Evolutionary conservation across 768 basidiomycete genomes (phyloP).

Genomic region (Tylopilus sp.): DNA sequence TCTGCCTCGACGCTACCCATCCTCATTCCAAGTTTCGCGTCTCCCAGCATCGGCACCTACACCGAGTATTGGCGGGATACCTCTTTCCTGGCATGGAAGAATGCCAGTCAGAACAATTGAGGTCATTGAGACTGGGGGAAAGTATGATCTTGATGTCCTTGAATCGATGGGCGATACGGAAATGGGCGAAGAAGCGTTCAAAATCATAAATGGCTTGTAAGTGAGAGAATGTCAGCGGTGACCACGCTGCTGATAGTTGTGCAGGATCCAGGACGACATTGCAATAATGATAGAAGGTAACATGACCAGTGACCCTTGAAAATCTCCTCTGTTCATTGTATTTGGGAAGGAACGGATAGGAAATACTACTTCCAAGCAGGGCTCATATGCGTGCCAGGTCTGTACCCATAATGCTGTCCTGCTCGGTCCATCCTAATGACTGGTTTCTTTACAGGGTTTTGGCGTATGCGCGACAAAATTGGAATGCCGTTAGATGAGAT

Average conservation of each 20-base stretch:
- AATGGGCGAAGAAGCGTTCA: slow-evolving; percentile 55
- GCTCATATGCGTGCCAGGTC: slow-evolving; percentile 64
- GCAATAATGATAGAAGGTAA: slow-evolving; percentile 61
- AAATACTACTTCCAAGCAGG: slow-evolving; percentile 77
- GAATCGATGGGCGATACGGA: slow-evolving; percentile 21
- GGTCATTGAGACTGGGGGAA: slow-evolving; percentile 48
- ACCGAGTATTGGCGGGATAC: slow-evolving; percentile 23
- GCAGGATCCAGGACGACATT: slow-evolving; percentile 52
- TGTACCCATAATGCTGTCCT: slow-evolving; percentile 9
- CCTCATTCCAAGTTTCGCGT: slow-evolving; percentile 53
- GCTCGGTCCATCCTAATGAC: background rate
- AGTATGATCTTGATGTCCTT: slow-evolving; percentile 47
- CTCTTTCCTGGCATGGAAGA: slow-evolving; percentile 39
- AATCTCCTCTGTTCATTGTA: background rate
- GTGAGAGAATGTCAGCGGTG: slow-evolving; percentile 21
- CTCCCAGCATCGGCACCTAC: slow-evolving; percentile 6
- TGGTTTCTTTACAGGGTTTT: slow-evolving; percentile 52
- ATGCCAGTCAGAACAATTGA: slow-evolving; percentile 53
- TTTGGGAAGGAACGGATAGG: slow-evolving; percentile 55
- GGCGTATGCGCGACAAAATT: slow-evolving; percentile 80
- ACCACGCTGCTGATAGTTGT: background rate
- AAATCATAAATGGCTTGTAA: slow-evolving; percentile 59
- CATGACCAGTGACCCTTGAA: background rate
- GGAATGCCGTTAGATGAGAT: slow-evolving; percentile 72
- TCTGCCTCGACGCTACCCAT: slow-evolving; percentile 62